Percentiles rank a stretch among this genome's conserved stretches.
phyloP scores from a whole-genome alignment of 1,284 basidiomycete genomes.

The Ceratorhiza oryzae-sativae region DNA sequence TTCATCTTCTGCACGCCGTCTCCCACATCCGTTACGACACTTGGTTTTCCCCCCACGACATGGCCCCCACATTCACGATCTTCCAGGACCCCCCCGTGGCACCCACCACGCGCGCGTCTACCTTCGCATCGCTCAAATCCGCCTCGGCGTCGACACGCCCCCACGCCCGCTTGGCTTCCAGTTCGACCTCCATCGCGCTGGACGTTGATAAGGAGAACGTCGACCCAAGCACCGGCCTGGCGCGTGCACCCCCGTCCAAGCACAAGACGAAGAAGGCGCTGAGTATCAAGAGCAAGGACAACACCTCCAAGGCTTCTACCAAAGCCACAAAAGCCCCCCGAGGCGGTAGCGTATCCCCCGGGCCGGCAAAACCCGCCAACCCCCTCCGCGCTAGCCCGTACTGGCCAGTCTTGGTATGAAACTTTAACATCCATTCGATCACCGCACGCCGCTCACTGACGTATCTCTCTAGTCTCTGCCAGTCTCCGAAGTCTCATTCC shows the following conservation, averaged over 20 bases:
- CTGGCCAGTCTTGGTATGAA: slow-evolving; percentile 13
- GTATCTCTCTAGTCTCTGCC: neutral
- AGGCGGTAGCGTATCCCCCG: slow-evolving; percentile 6
- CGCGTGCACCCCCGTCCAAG: slow-evolving; percentile 9
- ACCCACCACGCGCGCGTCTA: slow-evolving; percentile 4
- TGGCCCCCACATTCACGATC: slow-evolving; percentile 37
- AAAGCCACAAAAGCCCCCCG: slow-evolving; percentile 36
- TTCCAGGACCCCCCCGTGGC: slow-evolving; percentile 32
- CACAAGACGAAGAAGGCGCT: slow-evolving; percentile 38
- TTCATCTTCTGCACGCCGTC: neutral
- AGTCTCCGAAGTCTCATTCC: slow-evolving; percentile 18
- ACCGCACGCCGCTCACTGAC: slow-evolving; percentile 1
- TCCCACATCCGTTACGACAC: slow-evolving; percentile 13
- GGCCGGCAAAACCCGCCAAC: slow-evolving; percentile 32
- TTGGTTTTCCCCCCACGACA: neutral
- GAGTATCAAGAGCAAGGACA: slow-evolving; percentile 41
- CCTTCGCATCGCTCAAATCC: slow-evolving; percentile 13
- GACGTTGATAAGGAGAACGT: slow-evolving; percentile 42
- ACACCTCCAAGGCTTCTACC: slow-evolving; percentile 21
- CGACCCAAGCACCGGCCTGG: slow-evolving; percentile 39
- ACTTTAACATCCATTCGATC: neutral
- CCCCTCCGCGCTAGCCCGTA: slow-evolving; percentile 24
- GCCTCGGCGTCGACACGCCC: slow-evolving; percentile 20
- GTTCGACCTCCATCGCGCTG: slow-evolving; percentile 27
- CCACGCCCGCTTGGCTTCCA: slow-evolving; percentile 20